Evolutionary conservation across 306 rosid genomes (phyloP), one percentile per base, ranked within the genome.

Genomic region (Oemleria cerasiformis): DNA sequence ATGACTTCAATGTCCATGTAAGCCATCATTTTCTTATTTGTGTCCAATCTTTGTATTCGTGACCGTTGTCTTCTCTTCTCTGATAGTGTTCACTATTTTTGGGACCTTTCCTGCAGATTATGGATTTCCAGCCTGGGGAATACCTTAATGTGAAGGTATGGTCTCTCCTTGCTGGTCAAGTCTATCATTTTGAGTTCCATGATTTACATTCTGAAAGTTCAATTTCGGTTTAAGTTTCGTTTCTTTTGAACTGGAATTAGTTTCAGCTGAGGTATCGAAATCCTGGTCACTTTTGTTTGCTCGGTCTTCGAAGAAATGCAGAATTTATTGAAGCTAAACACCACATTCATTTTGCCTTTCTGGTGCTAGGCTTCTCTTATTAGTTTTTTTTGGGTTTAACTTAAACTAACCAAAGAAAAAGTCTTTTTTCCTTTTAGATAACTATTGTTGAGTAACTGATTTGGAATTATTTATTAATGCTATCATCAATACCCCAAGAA

Each of bases 101-200:
- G 70, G 34, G 20, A 67, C 55, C 63, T 61, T 79, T 68, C 65
- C 67, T 80, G 83, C 87, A 94, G 97, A 87, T 94, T 75, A 89
- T 94, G 99, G 99, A 94, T 84, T 94, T 94, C 64, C 87, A 91
- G 70, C 97, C 92, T 20, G 99, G 96, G 72, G 99, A 94, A 56
- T 94, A 79, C 85, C 97, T 94, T 51, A 87, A 91, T 63, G 91
- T 91, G 12, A 91, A 94, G 96, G 99, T 94, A 85, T 71, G 70
- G 56, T 65, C 57, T 71, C 71, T 59, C 63, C 43, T 71, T 64
- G 34, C 63, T 56, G n/a, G 23, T 50, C 13, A 25, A 53, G 49
- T 44, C 12, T 20, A 38, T 47, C 25, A 6, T 25, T 4, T 58
- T 51, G 39, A 20, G 67, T 67, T 38, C 39, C 15, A 73, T 30